Evolutionary conservation across 2,329 filamentous ascomycete genomes (phyloP).

Genomic region (Fusarium hainanense): DNA sequence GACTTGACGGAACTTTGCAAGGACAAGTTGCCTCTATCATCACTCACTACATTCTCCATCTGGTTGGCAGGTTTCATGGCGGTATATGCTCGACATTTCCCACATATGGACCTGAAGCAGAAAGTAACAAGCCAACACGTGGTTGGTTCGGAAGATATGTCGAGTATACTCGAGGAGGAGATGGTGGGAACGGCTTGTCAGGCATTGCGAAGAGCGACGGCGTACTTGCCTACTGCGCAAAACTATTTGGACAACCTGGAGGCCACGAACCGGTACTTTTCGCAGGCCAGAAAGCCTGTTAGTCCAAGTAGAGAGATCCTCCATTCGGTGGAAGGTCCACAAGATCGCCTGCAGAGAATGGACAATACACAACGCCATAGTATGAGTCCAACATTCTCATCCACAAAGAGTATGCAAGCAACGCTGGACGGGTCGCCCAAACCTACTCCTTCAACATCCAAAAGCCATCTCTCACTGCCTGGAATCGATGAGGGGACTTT

Average conservation of each 20-base stretch:
- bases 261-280: conserved; percentile 25
- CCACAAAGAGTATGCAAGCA: conserved; percentile 23
- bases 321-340: conserved; percentile 10
- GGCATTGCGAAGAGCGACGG: conserved; percentile 26
- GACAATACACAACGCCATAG: conserved; percentile 7
- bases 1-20: conserved; percentile 72
- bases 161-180: conserved; percentile 8
- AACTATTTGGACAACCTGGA: conserved; percentile 33
- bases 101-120: conserved; percentile 70
- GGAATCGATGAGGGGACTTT: conserved; percentile 2
- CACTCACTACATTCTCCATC: conserved; percentile 73
- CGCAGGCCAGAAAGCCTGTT: conserved; percentile 10
- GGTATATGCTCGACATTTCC: conserved; percentile 74
- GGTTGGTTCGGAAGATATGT: not conserved
- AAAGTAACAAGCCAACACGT: conserved; percentile 3
- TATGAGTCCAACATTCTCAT: conserved; percentile 26
- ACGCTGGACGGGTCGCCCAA: conserved; percentile 4
- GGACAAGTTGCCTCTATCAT: conserved; percentile 73
- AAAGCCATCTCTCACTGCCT: conserved; percentile 33
- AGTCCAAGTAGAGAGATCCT: not conserved
- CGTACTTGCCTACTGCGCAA: conserved; percentile 30
- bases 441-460: not conserved
- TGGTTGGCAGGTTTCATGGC: conserved; percentile 75
- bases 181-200: conserved; percentile 27
- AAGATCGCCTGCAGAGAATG: not conserved